Evolutionary conservation across 2,329 filamentous ascomycete genomes (phyloP).

Genomic region (Colletotrichum higginsianum): DNA sequence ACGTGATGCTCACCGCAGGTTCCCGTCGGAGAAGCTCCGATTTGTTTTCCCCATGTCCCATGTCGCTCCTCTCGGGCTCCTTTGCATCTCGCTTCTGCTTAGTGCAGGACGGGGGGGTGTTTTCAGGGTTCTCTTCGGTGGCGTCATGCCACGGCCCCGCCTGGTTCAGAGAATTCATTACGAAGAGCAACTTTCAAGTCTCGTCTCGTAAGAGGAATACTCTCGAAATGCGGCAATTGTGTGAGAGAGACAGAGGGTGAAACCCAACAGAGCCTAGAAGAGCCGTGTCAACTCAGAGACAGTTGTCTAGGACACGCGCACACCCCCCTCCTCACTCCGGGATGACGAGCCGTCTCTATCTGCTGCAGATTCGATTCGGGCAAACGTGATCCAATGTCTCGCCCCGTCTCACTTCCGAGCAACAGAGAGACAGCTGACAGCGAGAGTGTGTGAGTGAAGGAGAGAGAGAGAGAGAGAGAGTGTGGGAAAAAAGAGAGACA

Average conservation of each 20-base stretch:
- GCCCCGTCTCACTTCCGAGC: background rate
- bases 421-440: background rate
- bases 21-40: background rate
- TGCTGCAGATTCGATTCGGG: background rate
- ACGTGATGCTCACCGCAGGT: background rate
- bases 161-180: background rate
- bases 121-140: slow-evolving; percentile 11
- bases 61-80: background rate
- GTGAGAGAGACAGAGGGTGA: background rate
- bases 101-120: background rate
- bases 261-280: background rate
- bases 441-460: background rate
- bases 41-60: too few relatives aligned
- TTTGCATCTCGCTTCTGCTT: background rate
- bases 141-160: slow-evolving; percentile 7
- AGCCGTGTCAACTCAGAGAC: background rate
- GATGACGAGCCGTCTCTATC: background rate
- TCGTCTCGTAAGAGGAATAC: background rate
- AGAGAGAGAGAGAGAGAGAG: background rate
- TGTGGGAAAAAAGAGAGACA: too few relatives aligned
- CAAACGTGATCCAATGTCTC: slow-evolving; percentile 10
- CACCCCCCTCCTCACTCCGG: background rate
- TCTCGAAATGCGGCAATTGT: too few relatives aligned
- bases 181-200: background rate
- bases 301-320: background rate